phyloP scores from a whole-genome alignment of 1,139 yeast species.

The Geotrichum phurueaensis region DNA sequence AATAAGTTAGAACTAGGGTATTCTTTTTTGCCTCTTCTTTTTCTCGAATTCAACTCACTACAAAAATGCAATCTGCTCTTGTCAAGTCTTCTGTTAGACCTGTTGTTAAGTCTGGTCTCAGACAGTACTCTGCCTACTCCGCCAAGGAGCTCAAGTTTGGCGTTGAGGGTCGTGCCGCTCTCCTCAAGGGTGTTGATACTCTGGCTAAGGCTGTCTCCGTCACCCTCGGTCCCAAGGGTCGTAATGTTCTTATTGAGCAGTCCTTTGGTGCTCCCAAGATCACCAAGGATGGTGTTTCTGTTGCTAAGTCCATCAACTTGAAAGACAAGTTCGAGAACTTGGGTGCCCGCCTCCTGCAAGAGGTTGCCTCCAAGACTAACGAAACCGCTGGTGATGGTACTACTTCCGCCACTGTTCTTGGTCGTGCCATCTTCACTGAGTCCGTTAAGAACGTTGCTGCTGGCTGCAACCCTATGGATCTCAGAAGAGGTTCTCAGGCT shows the following conservation, averaged over 20 bases:
- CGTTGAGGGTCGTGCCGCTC: constrained; percentile 97
- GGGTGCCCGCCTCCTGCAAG: constrained; percentile 95
- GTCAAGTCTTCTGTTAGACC: constrained; percentile 21
- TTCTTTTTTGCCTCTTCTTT: background rate
- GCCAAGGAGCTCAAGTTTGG: constrained; percentile 98
- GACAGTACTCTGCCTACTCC: constrained; percentile 40
- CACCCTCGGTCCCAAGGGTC: constrained; percentile 96
- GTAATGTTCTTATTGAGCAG: constrained; percentile 96
- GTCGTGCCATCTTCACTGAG: constrained; percentile 95
- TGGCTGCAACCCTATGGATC: constrained; percentile 99
- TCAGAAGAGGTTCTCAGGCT: constrained; percentile 97
- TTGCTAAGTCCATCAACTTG: constrained; percentile 80
- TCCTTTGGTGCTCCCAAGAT: constrained; percentile 96
- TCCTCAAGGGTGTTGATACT: constrained; percentile 91
- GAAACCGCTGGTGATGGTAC: constrained; percentile 99
- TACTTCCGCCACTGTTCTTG: constrained; percentile 94
- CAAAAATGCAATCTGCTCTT: constrained; percentile 14
- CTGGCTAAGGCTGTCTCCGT: constrained; percentile 97
- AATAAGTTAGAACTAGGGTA: background rate
- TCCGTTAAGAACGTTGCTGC: constrained; percentile 98
- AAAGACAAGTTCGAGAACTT: constrained; percentile 93
- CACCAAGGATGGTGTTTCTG: constrained; percentile 99
- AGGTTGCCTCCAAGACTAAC: constrained; percentile 96
- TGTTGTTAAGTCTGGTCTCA: constrained; percentile 20
- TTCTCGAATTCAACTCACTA: background rate